Base-by-base conservation (phyloP, 371 early-diverging fungal genomes). In the Rhizopus sp. region DNA sequence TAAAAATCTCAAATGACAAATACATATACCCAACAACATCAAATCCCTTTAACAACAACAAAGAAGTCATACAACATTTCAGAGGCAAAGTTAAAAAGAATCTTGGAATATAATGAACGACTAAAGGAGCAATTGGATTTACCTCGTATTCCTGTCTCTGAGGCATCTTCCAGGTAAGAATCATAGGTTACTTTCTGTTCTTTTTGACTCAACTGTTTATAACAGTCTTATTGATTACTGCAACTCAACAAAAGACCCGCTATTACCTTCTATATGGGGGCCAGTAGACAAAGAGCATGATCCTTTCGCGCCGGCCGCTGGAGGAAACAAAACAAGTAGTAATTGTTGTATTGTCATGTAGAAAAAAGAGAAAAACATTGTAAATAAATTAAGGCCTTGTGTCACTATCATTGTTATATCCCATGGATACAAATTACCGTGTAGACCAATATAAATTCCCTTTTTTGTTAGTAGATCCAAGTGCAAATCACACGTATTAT, bases 181-280 rank as follows among this genome's bases (percentile, higher is more conserved):
- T 13, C n/a, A 53, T n/a, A 37, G 75, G 6, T 46, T 8, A 6
- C 29, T 9, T 7, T n/a, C 17, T 1, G 29, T 29, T n/a, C 3
- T 12, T 13, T 42, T n/a, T 16, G 10, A 42, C 10, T n/a, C 44
- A 5, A 33, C 39, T 16, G 4, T 30, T 33, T 34, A 39, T 1
- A 10, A 38, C 61, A 86, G 85, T 44, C 60, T 84, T 32, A 75
- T 84, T 50, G 63, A 77, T 34, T 78, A 80, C 58, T 86, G 86
- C 53, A 75, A 74, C 57, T 46, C 54, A 15, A 82, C 75, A 52
- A 68, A 68, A 48, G 93, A 93, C 71, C 80, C 81, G 39, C 73
- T 93, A 23, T 62, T 93, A 50, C 92, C 92, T 9, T 89, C 85
- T 4, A 74, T 90, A 44, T 93, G 93, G 93, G 93, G 94, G 7